Percentiles rank a stretch among this genome's conserved stretches.
Evolutionary conservation across 106 monocot species (phyloP).

Genomic region (Dendrobium chrysotoxum): DNA sequence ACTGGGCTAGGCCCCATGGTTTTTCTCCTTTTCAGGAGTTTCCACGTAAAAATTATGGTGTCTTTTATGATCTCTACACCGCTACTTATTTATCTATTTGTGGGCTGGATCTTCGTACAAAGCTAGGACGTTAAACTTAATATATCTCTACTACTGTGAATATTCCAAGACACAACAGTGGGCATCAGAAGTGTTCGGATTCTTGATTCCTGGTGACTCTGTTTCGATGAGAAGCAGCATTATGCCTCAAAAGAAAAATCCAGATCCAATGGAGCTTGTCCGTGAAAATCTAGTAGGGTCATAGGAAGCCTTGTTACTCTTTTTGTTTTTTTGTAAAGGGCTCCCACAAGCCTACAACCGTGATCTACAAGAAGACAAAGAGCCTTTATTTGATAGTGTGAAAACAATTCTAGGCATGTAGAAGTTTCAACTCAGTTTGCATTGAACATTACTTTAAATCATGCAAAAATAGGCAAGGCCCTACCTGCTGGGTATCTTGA

Average conservation of each 20-base stretch:
- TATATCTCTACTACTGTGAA: too few species aligned
- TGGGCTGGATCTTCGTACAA: too few species aligned
- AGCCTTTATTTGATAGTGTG: constrained; percentile 92
- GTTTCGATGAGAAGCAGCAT: constrained; percentile 88
- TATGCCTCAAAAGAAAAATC: constrained; percentile 99
- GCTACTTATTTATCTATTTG: too few species aligned
- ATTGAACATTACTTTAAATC: constrained; percentile 71
- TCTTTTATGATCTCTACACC: too few species aligned
- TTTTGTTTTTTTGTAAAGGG: constrained; percentile 85
- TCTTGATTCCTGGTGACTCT: constrained; percentile 72
- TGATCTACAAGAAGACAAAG: constrained; percentile 96
- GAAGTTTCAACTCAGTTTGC: constrained; percentile 93
- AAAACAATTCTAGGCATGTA: constrained; percentile 74
- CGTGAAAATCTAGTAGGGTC: constrained; percentile 90
- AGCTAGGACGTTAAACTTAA: too few species aligned
- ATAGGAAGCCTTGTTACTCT: constrained; percentile 65
- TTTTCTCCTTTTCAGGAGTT: too few species aligned
- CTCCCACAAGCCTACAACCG: constrained; percentile 95
- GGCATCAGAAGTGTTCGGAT: constrained; percentile 98
- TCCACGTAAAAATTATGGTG: too few species aligned
- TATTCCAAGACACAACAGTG: too few species aligned
- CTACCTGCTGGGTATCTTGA: constrained; percentile 91
- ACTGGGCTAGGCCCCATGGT: too few species aligned
- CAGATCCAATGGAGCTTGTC: constrained; percentile 98
- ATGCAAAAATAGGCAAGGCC: constrained; percentile 56